Percentiles rank a stretch among this genome's conserved stretches.
Conservation (phyloP, 805 yeast species). For the Scheffersomyces coipomensis region DNA sequence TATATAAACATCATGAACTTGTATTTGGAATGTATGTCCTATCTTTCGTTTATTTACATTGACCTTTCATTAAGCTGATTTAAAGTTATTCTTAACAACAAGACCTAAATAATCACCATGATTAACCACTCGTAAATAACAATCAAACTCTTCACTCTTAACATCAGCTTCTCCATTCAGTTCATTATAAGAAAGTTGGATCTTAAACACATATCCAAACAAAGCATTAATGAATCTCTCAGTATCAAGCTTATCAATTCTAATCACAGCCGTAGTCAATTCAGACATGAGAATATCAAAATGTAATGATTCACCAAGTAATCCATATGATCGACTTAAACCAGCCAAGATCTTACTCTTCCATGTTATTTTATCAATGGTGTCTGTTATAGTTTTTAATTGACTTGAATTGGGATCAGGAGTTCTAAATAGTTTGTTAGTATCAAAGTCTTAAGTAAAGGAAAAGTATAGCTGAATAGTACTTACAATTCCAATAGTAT, state of each 20-base stretch:
- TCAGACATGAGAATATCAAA: constrained; percentile 23
- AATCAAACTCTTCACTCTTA: too few species aligned
- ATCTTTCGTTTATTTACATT: too few species aligned
- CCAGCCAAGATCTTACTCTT: constrained; percentile 20
- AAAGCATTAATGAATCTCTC: constrained; percentile 29
- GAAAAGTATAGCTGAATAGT: too few species aligned
- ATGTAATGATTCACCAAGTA: constrained; percentile 31
- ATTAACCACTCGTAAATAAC: constrained; percentile 14
- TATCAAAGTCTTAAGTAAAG: too few species aligned
- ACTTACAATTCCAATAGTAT: constrained; percentile 22
- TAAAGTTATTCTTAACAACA: constrained; percentile 8
- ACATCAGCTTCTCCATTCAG: constrained; percentile 10
- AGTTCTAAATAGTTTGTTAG: constrained; percentile 1
- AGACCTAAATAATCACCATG: constrained; percentile 20
- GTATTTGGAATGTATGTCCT: too few species aligned
- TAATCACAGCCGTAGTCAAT: constrained; percentile 16
- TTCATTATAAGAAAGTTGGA: constrained; percentile 22
- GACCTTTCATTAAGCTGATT: too few species aligned
- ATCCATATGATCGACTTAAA: constrained; percentile 28
- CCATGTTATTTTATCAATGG: constrained; percentile 32
- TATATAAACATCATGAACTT: too few species aligned
- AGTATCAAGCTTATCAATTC: constrained; percentile 27
- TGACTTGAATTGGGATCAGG: constrained; percentile 6
- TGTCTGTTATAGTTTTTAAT: constrained; percentile 8
- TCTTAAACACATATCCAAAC: constrained; percentile 25